Conservation (phyloP, 352 stramenopile species). For the Pythium rishiriense region DNA sequence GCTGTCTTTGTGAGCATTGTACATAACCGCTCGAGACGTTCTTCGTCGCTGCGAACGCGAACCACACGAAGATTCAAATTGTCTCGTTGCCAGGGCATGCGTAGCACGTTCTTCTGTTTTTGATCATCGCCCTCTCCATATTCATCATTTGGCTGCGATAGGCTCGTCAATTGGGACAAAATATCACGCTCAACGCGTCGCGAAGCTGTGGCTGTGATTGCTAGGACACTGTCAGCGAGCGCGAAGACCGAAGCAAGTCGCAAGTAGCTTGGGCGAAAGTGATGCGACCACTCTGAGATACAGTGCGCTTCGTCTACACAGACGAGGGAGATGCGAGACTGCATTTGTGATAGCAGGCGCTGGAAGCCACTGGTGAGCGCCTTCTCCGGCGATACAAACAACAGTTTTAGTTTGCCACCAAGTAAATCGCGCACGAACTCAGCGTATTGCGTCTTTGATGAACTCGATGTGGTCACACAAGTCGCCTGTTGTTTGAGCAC, state of each 20-base stretch:
- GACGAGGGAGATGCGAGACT: constrained; percentile 70
- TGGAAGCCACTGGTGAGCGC: constrained; percentile 84
- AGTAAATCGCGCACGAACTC: constrained; percentile 69
- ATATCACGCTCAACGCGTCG: constrained; percentile 75
- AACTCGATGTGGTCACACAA: constrained; percentile 52
- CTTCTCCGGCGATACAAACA: constrained; percentile 92
- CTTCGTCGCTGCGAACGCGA: constrained; percentile 56
- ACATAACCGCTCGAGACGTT: constrained; percentile 45
- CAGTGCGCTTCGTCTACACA: constrained; percentile 96
- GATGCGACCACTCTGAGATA: constrained; percentile 94
- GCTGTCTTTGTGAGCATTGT: constrained; percentile 31
- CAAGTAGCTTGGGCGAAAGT: constrained; percentile 91
- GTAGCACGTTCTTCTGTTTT: constrained; percentile 50
- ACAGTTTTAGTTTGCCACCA: constrained; percentile 62
- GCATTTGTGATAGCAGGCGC: constrained; percentile 47
- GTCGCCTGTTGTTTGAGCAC: constrained; percentile 53
- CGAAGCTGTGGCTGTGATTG: constrained; percentile 93
- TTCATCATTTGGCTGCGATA: background rate
- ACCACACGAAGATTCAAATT: constrained; percentile 67
- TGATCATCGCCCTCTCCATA: constrained; percentile 14
- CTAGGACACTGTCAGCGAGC: constrained; percentile 78
- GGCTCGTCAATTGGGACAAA: constrained; percentile 41
- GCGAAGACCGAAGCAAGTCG: constrained; percentile 56
- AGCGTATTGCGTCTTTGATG: constrained; percentile 64
- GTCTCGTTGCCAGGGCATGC: constrained; percentile 73